Evolutionary conservation across 2,329 filamentous ascomycete species (phyloP).

Genomic region (Dactylellina cionopaga): DNA sequence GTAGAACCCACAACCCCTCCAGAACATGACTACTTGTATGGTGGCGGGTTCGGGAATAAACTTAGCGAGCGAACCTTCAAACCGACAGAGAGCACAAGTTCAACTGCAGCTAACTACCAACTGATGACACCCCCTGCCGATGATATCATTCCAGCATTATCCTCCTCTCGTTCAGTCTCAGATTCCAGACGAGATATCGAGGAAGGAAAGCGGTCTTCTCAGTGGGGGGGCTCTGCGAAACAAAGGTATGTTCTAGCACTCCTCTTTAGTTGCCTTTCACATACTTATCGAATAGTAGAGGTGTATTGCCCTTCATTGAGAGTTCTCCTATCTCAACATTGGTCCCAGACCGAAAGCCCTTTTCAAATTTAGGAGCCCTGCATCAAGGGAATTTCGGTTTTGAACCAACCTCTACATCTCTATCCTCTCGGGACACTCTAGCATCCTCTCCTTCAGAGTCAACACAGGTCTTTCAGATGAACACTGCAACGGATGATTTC

Average conservation of each 20-base stretch:
- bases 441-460: conserved; percentile 71
- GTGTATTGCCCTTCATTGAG: conserved; percentile 32
- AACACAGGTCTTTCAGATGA: conserved; percentile 75
- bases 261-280: background rate
- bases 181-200: conserved; percentile 33
- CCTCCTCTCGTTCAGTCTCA: conserved; percentile 67
- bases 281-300: conserved; percentile 7
- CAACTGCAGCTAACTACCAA: conserved; percentile 78
- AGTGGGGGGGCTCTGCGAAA: conserved; percentile 41
- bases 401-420: conserved; percentile 67
- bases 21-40: conserved; percentile 64
- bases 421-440: conserved; percentile 63
- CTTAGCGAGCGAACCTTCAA: conserved; percentile 78
- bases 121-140: conserved; percentile 72
- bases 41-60: conserved; percentile 62
- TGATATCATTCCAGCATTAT: conserved; percentile 70
- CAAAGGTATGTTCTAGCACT: conserved; percentile 24
- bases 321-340: conserved; percentile 27
- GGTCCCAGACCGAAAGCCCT: conserved; percentile 49
- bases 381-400: conserved; percentile 88
- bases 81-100: conserved; percentile 72
- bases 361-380: conserved; percentile 62
- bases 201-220: conserved; percentile 24
- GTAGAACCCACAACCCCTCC: conserved; percentile 96
- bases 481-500: conserved; percentile 79